Evolutionary conservation across 208 protist genomes (phyloP), one percentile per base, ranked within the genome.

Genomic region (Trypanosomatidae sp.): DNA sequence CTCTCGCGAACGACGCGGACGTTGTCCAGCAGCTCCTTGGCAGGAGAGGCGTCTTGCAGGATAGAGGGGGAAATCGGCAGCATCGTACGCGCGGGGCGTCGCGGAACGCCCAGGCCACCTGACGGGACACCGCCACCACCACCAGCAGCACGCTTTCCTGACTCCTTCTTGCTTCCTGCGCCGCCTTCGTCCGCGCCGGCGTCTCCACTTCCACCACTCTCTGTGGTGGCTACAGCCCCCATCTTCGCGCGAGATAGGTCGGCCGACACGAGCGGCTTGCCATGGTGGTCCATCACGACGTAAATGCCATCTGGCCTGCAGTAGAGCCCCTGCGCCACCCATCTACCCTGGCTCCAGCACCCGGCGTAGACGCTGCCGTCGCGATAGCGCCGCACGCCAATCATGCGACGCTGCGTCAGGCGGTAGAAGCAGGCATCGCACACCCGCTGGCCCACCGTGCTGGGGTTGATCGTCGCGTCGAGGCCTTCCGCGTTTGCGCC

Each of bases 241-340:
- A n/a, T n/a, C n/a, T n/a, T n/a, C n/a, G n/a, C n/a, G n/a, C n/a
- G n/a, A n/a, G n/a, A n/a, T n/a, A n/a, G n/a, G n/a, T n/a, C n/a
- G n/a, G 25, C 15, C 44, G 68, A 30, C 49, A 90, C 60, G 2
- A 95, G 59, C 13, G 89, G 85, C 28, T 77, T 41, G 1, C 92
- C 92, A 4, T 69, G 49, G 13, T 52, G 30, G 60, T 95, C 82
- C 82, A 95, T 90, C 52, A 94, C 84, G 62, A 97, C 72, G 46
- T 82, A 86, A 30, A 88, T 68, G 4, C 92, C 92, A 66, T 97
- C 90, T 1, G 73, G 70, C 22, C 90, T 79, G 67, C 81, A 87
- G 71, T 94, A 94, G 22, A 95, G 71, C 10, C 93, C 93, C 22
- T 86, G 82, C 3, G 88, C 83, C 22, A 95, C 91, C 88, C 87